Base-by-base conservation (phyloP, 257 asterid species). In the Vinca minor region DNA sequence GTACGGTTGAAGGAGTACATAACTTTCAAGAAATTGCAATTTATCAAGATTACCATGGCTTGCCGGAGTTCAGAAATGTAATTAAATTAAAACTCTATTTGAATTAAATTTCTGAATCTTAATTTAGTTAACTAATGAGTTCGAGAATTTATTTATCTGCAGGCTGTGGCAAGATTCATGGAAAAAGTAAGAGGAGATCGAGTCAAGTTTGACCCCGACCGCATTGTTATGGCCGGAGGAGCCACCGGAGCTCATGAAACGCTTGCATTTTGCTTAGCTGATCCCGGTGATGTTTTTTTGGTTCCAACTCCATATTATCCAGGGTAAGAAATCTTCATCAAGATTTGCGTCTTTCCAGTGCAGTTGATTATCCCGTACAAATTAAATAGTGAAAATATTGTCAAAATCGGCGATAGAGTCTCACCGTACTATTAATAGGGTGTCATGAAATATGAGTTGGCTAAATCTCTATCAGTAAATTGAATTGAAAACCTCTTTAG, bases 241-340 rank as follows among this genome's bases (percentile, higher is more conserved):
- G 97, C 97, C 44, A 90, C 96, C 4, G 96, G 93, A 29, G 97
- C 90, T 53, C 87, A 81, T 41, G 97, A 90, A 76, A 79, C 76
- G 15, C 62, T 90, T 34, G 86, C 95, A 67, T 90, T 90, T 74
- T 90, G 97, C 56, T 75, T 90, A 85, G 97, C 90, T 26, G 85
- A 90, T 64, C 83, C 89, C 17, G 95, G 93, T 28, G 97, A 87
- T 18, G 97, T 95, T 0, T 71, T 90, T 28, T 62, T 90, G 73
- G 93, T 90, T 5, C 97, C 97, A 1, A 78, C 95, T 7, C 97
- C 96, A 23, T 90, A 90, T 64, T 90, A 90, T 84, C 95, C 97
- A 8, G 97, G 78, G 97, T 87, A 79, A 80, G 74, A 1, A 18
- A 2, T n/a, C n/a, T n/a, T n/a, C n/a, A n/a, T n/a, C n/a, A n/a